Evolutionary conservation across 164 flowering plant genomes (phyloP).

Genomic region (Piper betle): DNA sequence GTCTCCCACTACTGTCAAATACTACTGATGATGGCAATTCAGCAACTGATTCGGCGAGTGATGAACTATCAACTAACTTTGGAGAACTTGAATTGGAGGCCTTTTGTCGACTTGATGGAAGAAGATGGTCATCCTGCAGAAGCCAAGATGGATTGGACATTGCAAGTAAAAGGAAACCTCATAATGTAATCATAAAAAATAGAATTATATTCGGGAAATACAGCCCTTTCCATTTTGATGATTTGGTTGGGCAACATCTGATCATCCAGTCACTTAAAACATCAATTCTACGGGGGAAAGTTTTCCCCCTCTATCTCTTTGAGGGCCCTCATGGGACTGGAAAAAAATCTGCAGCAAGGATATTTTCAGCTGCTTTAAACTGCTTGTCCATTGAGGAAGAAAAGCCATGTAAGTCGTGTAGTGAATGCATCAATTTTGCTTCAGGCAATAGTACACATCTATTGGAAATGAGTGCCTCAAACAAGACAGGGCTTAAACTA

Average conservation of each 20-base stretch:
- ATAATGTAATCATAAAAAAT: conserved; percentile 41
- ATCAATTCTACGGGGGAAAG: conserved; percentile 52
- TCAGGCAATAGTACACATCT: conserved; percentile 39
- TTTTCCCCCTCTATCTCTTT: conserved; percentile 85
- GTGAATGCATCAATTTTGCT: conserved; percentile 53
- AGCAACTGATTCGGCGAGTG: conserved; percentile 53
- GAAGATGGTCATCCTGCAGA: conserved; percentile 89
- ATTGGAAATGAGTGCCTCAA: conserved; percentile 63
- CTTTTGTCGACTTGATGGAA: conserved; percentile 81
- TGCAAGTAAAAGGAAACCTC: conserved; percentile 34
- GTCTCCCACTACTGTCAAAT: conserved; percentile 54
- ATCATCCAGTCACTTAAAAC: conserved; percentile 71
- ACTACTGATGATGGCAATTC: conserved; percentile 45
- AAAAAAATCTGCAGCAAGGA: conserved; percentile 76
- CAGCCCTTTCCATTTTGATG: conserved; percentile 73
- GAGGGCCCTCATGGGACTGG: conserved; percentile 99
- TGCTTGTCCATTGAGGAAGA: conserved; percentile 52
- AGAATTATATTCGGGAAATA: conserved; percentile 78
- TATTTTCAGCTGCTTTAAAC: conserved; percentile 80
- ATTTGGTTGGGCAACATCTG: conserved; percentile 75
- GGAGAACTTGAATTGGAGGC: conserved; percentile 97
- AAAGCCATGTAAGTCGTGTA: conserved; percentile 84
- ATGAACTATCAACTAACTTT: conserved; percentile 75
- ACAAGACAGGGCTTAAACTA: conserved; percentile 47
- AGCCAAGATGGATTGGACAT: conserved; percentile 64